These are phyloP conservation scores for Amanita pseudoporphyria DNA, from an alignment of 768 basidiomycete genomes.

Conservation along the genomic window DNA sequence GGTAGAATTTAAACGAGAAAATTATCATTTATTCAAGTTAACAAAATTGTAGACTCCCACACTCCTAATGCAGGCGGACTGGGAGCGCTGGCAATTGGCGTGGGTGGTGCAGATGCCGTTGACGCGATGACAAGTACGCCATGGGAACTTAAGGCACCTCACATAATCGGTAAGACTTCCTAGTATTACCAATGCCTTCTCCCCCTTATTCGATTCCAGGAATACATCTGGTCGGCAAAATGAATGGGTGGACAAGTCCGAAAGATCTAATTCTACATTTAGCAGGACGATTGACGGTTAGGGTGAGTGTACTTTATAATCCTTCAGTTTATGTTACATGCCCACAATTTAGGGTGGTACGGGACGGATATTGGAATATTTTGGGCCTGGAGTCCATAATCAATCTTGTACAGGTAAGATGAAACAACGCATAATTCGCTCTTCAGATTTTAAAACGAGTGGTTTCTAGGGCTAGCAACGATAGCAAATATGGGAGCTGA, in stretches of 20 bases:
- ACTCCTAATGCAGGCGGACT: slow-evolving; percentile 98
- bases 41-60: slow-evolving; percentile 62
- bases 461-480: slow-evolving; percentile 67
- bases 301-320: slow-evolving; percentile 39
- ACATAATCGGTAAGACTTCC: slow-evolving; percentile 51
- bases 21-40: not conserved
- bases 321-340: not conserved
- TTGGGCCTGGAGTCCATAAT: slow-evolving; percentile 79
- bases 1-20: slow-evolving; percentile 28
- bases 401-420: slow-evolving; percentile 86
- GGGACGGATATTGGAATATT: slow-evolving; percentile 93
- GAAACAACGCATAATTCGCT: not conserved
- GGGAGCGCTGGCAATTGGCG: slow-evolving; percentile 93
- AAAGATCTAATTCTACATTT: slow-evolving; percentile 95
- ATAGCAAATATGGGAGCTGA: slow-evolving; percentile 99
- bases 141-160: slow-evolving; percentile 94
- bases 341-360: slow-evolving; percentile 73
- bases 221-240: slow-evolving; percentile 77
- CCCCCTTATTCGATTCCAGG: slow-evolving; percentile 31
- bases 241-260: slow-evolving; percentile 88
- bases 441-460: not conserved
- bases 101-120: slow-evolving; percentile 98
- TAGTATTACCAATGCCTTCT: not conserved
- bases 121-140: slow-evolving; percentile 98
- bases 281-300: slow-evolving; percentile 88